Evolutionary conservation across 352 stramenopile species (phyloP), one percentile per base, ranked within the genome.

Genomic region (Phytopythium boreale): DNA sequence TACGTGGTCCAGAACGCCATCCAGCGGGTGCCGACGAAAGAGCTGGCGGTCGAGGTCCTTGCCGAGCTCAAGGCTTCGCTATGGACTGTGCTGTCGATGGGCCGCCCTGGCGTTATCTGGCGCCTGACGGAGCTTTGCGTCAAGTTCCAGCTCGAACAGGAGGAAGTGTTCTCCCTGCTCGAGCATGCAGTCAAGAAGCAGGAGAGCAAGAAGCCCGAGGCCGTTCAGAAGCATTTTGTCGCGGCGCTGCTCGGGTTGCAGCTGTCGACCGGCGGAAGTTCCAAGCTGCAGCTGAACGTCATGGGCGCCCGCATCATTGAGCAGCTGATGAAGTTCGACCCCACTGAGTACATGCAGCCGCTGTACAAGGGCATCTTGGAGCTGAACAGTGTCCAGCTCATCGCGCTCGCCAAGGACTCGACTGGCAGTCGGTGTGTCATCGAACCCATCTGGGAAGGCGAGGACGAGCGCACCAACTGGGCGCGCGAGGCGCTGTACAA

Each of bases 1-100:
- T 94, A 91, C 56, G 86, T 94, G n/a, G 77, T 94, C 9, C 86
- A 94, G 66, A 71, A 92, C 50, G 80, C 70, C 12, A 80, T 94
- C 34, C 71, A 85, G 59, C 75, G 76, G n/a, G 74, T 89, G 24
- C 60, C 68, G 56, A 77, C 69, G 2, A 41, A 72, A 12, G 73
- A 74, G 1, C 51, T 91, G 17, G 86, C 86, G 6, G 20, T 62
- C 12, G 68, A 87, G 29, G 79, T 92, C 36, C 61, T 92, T 12
- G 60, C 73, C 15, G 86, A 94, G 64, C 64, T 94, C 46, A 67
- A 83, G 55, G 53, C 70, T 14, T 76, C 81, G 14, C 56, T 90
- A 47, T 92, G 84, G 84, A 92, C 77, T 27, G 67, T 94, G 56
- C 66, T 94, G 61, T 84, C 72, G n/a, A 83, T 82, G 77, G 81